These are phyloP conservation scores for Hygrocybe coccinea DNA, from an alignment of 768 basidiomycete genomes.

Conservation along the genomic window DNA sequence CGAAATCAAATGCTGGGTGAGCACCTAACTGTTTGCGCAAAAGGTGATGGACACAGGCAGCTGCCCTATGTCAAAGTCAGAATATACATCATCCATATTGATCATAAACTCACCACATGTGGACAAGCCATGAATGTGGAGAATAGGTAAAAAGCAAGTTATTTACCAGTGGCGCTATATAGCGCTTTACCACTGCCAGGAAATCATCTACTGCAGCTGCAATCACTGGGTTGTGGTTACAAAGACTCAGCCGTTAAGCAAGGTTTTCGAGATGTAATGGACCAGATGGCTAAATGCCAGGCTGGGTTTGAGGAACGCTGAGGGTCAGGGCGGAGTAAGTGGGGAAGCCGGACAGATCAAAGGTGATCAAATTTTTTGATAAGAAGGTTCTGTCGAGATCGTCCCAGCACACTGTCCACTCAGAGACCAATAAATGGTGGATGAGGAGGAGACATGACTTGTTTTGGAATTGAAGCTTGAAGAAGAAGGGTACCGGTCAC, in stretches of 20 bases:
- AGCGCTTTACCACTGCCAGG: neutral
- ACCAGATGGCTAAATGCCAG: neutral
- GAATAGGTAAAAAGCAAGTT: neutral
- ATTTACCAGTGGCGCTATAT: neutral
- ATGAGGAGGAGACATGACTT: neutral
- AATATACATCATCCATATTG: neutral
- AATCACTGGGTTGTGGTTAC: neutral
- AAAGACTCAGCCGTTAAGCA: neutral
- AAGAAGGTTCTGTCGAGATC: neutral
- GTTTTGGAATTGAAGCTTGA: neutral
- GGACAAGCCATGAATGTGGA: neutral
- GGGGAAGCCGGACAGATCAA: neutral
- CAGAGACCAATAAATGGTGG: neutral
- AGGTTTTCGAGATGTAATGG: neutral
- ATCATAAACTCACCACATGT: neutral
- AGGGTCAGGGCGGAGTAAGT: neutral
- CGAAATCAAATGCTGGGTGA: slow-evolving; percentile 18
- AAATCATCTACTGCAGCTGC: neutral
- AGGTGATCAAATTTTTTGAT: neutral
- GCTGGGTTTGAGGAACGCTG: too few species aligned
- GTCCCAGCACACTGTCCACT: neutral
- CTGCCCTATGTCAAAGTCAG: neutral
- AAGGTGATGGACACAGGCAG: neutral
- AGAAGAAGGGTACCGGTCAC: neutral
- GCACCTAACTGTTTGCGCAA: neutral